Evolutionary conservation across 768 basidiomycete species (phyloP).

Genomic region (Pleurotus salmoneostramineus): DNA sequence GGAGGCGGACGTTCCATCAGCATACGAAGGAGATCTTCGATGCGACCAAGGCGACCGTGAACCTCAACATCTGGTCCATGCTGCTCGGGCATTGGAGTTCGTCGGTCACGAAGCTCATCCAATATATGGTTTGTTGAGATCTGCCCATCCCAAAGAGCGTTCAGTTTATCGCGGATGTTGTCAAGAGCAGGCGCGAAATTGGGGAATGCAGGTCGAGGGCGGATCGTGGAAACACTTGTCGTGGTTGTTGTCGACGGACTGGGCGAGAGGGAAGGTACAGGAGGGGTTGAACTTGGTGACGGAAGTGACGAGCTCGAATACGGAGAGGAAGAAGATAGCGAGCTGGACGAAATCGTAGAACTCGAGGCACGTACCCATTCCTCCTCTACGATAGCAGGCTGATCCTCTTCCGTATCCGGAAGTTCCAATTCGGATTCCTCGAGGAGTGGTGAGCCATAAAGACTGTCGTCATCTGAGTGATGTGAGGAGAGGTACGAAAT

Average conservation of each 20-base stretch:
- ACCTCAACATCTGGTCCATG: conserved; percentile 29
- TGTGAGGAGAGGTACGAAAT: conserved; percentile 49
- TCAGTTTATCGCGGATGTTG: conserved; percentile 54
- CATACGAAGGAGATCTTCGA: conserved; percentile 42
- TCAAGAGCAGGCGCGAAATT: conserved; percentile 52
- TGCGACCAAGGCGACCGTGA: conserved; percentile 35
- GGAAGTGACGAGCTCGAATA: conserved; percentile 17
- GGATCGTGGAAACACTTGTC: conserved; percentile 23
- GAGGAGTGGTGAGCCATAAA: conserved; percentile 9
- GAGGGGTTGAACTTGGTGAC: conserved; percentile 27
- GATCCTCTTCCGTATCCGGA: not conserved
- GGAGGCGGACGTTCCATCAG: conserved; percentile 29
- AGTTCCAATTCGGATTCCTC: conserved; percentile 4
- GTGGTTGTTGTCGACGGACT: conserved; percentile 31
- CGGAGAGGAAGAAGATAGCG: conserved; percentile 29
- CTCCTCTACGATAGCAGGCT: not conserved
- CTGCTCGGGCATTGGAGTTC: conserved; percentile 26
- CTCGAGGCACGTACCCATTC: conserved; percentile 12
- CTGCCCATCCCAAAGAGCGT: conserved; percentile 63
- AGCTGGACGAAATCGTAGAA: conserved; percentile 9
- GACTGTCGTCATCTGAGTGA: conserved; percentile 66
- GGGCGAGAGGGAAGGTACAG: conserved; percentile 29
- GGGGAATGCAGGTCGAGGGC: conserved; percentile 28
- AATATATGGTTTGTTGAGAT: conserved; percentile 53
- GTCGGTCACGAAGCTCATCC: conserved; percentile 53